Conservation (phyloP, 805 yeast species). For the Tetrapisispora taiwanensis region DNA sequence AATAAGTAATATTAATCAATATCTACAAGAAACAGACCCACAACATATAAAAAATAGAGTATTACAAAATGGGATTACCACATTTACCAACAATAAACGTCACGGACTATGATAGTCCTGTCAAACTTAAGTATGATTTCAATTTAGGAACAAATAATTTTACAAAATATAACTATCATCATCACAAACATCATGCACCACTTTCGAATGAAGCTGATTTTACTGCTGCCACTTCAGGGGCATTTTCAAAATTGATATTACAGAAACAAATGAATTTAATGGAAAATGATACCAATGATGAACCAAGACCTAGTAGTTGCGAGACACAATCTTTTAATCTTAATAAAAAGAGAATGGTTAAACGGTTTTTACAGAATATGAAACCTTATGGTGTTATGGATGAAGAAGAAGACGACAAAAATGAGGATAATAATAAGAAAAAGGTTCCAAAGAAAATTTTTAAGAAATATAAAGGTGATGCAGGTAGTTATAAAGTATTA, state of each 20-base stretch:
- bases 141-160: background rate
- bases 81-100: background rate
- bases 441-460: background rate
- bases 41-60: no score
- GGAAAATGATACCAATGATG: background rate
- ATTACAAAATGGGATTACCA: background rate
- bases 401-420: conserved; percentile 1
- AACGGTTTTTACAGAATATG: conserved; percentile 20
- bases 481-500: background rate
- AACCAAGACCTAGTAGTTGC: background rate
- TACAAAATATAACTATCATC: conserved; percentile 3
- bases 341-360: conserved; percentile 17
- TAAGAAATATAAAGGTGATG: background rate
- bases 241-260: conserved; percentile 22
- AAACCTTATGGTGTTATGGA: conserved; percentile 8
- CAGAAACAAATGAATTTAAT: background rate
- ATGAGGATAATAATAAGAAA: background rate
- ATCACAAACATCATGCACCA: background rate
- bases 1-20: no score
- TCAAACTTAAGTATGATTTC: background rate
- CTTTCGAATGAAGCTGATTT: background rate
- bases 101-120: background rate
- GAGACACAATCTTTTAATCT: background rate
- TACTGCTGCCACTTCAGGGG: conserved; percentile 23
- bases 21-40: no score